Evolutionary conservation across 805 yeast genomes (phyloP).

Genomic region (Torulaspora gathmanii): DNA sequence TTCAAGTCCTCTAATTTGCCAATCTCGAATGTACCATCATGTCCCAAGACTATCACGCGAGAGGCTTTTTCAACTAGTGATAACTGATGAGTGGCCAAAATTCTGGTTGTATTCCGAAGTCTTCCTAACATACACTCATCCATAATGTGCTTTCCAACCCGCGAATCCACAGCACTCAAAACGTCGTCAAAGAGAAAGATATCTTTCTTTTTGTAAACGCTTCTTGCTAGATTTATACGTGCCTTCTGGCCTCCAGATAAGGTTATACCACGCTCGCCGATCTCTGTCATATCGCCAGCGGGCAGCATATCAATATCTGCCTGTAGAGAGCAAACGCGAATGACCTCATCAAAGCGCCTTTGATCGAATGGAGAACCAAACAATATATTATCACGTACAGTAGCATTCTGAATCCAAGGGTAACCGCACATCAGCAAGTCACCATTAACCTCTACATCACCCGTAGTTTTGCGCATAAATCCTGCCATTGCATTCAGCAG

Average conservation of each 20-base stretch:
- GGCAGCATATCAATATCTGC: constrained; percentile 63
- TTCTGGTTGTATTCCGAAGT: constrained; percentile 54
- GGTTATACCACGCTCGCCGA: constrained; percentile 83
- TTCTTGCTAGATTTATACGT: constrained; percentile 71
- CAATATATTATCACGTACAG: constrained; percentile 66
- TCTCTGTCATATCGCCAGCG: constrained; percentile 73
- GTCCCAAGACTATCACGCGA: constrained; percentile 58
- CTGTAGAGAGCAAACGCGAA: constrained; percentile 61
- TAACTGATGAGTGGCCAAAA: constrained; percentile 81
- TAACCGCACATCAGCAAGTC: constrained; percentile 51
- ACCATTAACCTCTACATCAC: constrained; percentile 52
- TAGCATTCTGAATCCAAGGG: constrained; percentile 83
- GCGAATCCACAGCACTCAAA: constrained; percentile 79
- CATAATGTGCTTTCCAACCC: constrained; percentile 78
- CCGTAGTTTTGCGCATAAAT: constrained; percentile 53
- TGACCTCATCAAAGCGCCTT: constrained; percentile 47
- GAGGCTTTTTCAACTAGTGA: constrained; percentile 67
- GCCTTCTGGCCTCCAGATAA: constrained; percentile 91
- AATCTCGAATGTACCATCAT: constrained; percentile 56
- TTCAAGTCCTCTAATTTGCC: constrained; percentile 59
- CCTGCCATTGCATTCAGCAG: constrained; percentile 68
- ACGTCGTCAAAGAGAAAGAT: constrained; percentile 73
- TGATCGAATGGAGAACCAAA: constrained; percentile 59
- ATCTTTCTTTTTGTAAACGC: constrained; percentile 66
- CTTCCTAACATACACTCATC: constrained; percentile 60